Base-by-base conservation (phyloP, 352 stramenopile genomes). In the Phytophthora pseudosyringae region DNA sequence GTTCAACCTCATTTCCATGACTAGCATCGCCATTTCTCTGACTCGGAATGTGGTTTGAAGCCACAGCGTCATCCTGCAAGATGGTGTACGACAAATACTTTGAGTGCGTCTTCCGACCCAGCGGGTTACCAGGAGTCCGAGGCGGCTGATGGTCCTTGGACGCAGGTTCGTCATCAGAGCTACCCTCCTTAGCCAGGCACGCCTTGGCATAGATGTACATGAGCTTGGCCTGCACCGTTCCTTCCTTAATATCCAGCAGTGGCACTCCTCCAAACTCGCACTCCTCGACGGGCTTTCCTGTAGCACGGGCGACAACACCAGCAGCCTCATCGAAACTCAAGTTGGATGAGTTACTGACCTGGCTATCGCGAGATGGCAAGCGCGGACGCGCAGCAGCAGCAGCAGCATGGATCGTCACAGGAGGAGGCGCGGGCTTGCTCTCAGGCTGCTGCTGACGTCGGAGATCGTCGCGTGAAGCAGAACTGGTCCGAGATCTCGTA, bases 121-220 rank as follows among this genome's bases (percentile, higher is more conserved):
- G 58, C 40, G 73, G 73, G 40, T 81, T 76, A 12, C 70, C 70
- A 3, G 62, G 35, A 41, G 67, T 74, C 5, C 48, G 60, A 48
- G 54, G 48, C 11, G 54, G 48, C 29, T 80, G 38, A 0, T 11
- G 36, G 11, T 71, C 65, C 31, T 74, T 66, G 7, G 41, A 58
- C 16, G 47, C 38, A 40, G 48, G 28, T 38, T 75, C 57, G 25
- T 69, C 31, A 29, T 62, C 65, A 4, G 53, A 58, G n/a, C 35
- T 67, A 10, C 64, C 68, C 18, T 90, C 75, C 61, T 85, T 90
- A 16, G 83, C 85, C 21, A 94, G 54, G 58, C 85, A 94, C 10
- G 85, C 81, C 59, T 89, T 89, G 1, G 85, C 85, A 57, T 90
- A 94, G 44, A 88, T 88, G 36, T 77, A 65, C 63, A 94, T 69